Evolutionary conservation across 371 early-diverging fungal genomes (phyloP), one percentile per base, ranked within the genome.

Genomic region (Lichtheimia ornata): DNA sequence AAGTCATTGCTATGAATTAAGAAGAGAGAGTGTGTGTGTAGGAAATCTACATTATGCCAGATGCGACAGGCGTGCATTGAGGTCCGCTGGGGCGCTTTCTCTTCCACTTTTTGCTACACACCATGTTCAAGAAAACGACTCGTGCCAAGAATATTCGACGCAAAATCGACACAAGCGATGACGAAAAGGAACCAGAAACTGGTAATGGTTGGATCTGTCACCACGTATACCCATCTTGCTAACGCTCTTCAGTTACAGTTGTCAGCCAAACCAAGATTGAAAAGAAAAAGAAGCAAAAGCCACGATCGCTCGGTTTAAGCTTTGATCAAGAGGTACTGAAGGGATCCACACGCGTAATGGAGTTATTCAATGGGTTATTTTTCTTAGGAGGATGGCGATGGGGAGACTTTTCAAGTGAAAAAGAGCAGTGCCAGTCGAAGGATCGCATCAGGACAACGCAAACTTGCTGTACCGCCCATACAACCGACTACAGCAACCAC

Each of bases 141-240:
- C 75, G 77, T 9, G 41, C 72, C 2, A 81, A 77, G 40, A 75
- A 77, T 52, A 73, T 77, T 27, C 72, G 77, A 24, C 61, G 81
- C 58, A 77, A 75, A 40, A 62, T 77, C 4, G 72, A 72, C 17
- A 69, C 67, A 0, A 60, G 67, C 15, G 77, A 72, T 24, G 71
- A 75, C 53, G 81, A 69, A 55, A 58, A 54, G 28, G 24, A 56
- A 49, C 35, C 35, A 35, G 35, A 35, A 35, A 35, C 35, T 9
- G 35, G 35, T 35, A 35, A 35, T 35, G 35, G 1, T 9, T 35
- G 35, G 35, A 35, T 35, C 35, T 9, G 9, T 9, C 9, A 35
- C 35, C 35, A 35, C 9, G 35, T 5, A 35, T 1, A 35, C 20
- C 53, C n/a, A 12, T 54, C 54, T 24, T 53, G 18, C 1, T 25